Evolutionary conservation across 106 monocot species (phyloP).

Genomic region (Dendrobium huoshanense): DNA sequence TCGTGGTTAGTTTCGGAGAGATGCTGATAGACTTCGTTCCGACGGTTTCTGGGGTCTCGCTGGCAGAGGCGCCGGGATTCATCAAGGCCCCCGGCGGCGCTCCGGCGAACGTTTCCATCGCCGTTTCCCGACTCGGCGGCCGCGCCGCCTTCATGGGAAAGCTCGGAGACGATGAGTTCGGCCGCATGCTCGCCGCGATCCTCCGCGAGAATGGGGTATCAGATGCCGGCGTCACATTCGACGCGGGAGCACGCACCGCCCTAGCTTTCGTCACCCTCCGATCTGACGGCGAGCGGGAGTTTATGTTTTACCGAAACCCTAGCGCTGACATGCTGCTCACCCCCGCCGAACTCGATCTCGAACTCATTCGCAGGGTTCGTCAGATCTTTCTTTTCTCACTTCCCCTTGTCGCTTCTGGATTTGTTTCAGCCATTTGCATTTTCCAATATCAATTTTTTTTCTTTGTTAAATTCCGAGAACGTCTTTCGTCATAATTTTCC

Average conservation of each 20-base stretch:
- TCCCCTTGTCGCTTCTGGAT: neutral
- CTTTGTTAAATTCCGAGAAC: neutral
- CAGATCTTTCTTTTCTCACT: neutral
- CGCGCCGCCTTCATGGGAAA: constrained; percentile 57
- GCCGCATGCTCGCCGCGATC: constrained; percentile 60
- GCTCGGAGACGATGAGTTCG: constrained; percentile 74
- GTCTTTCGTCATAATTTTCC: too few relatives aligned
- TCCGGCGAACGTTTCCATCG: constrained; percentile 24
- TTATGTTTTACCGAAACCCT: constrained; percentile 68
- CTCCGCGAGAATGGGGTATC: constrained; percentile 48
- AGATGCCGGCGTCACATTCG: constrained; percentile 52
- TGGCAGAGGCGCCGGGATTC: constrained; percentile 21
- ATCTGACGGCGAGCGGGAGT: constrained; percentile 15
- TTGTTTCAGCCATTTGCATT: neutral
- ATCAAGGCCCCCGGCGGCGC: constrained; percentile 26
- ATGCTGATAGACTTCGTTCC: constrained; percentile 32
- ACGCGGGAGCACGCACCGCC: constrained; percentile 56
- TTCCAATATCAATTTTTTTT: neutral
- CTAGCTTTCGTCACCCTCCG: constrained; percentile 67
- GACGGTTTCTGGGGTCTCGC: constrained; percentile 15
- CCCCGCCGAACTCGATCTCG: constrained; percentile 46
- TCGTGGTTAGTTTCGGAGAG: constrained; percentile 23
- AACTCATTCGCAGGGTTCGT: constrained; percentile 46
- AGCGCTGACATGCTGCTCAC: constrained; percentile 72
- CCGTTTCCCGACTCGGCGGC: constrained; percentile 26